These are phyloP conservation scores for Pythium pectinolyticum DNA, from an alignment of 352 stramenopile genomes.

Conservation along the genomic window DNA sequence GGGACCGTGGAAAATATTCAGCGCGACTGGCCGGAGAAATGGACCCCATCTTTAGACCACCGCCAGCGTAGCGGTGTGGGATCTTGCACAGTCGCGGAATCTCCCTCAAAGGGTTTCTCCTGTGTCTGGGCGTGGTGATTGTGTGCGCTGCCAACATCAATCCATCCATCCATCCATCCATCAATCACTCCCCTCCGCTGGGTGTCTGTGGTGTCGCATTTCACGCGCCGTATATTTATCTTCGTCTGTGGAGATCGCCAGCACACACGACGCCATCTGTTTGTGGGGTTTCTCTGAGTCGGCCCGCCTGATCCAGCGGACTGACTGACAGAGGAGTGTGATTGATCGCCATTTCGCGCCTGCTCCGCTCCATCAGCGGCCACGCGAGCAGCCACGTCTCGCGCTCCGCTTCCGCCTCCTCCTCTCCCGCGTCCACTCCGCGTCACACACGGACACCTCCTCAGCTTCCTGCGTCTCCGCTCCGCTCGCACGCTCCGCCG, in stretches of 20 bases:
- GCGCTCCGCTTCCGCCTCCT: slow-evolving; percentile 26
- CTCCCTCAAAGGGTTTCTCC: neutral
- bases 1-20: slow-evolving; percentile 13
- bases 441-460: neutral
- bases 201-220: no score
- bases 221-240: no score
- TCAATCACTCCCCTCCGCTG: no score
- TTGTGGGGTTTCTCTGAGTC: neutral
- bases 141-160: no score
- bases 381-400: slow-evolving; percentile 28
- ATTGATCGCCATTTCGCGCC: slow-evolving; percentile 25
- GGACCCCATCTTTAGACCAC: neutral
- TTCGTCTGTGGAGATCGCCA: no score
- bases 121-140: no score
- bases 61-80: neutral
- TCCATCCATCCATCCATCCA: no score
- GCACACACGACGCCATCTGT: no score
- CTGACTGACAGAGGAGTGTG: neutral
- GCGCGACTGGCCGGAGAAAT: neutral
- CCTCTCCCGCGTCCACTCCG: slow-evolving; percentile 18
- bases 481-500: slow-evolving; percentile 4
- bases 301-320: neutral
- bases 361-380: slow-evolving; percentile 15
- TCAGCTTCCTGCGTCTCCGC: neutral
- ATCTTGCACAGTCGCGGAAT: slow-evolving; percentile 2